Evolutionary conservation across 2,329 filamentous ascomycete genomes (phyloP), one percentile per base, ranked within the genome.

Genomic region (Parastagonospora nodorum): DNA sequence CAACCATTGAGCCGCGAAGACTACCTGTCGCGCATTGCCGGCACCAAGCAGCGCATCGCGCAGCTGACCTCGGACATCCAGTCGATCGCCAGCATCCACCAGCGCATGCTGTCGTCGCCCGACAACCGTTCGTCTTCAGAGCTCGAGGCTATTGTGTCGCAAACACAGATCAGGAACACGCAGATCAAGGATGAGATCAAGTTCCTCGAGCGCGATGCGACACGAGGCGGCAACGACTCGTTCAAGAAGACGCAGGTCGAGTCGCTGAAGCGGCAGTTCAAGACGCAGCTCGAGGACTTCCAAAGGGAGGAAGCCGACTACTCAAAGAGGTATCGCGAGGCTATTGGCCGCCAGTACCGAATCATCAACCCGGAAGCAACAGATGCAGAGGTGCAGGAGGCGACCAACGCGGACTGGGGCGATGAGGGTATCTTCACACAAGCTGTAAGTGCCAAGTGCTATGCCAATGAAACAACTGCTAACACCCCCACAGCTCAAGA

Each of bases 311-410:
- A 94, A 79, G 78, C 82, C 51, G 80, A 82, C 39, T 92, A 90
- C 77, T 82, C 84, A 67, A 80, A 84, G 68, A 80, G 86, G 58
- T 91, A 91, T 73, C 83, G 87, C 53, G 88, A 92, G 57, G 88
- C 91, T 73, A 90, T 93, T 68, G 84, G 85, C 51, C 83, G 90
- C 65, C 90, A 94, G 74, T 92, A 90, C 74, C 82, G 85, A 49
- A 92, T 93, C 68, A 88, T 91, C 60, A 90, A 92, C 71, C 89
- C 89, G 44, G 86, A 91, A 38, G 90, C 89, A n/a, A 83, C 82
- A 42, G 88, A 92, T 52, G 78, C 82, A 1, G 88, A 93, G 74
- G 86, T 92, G 2, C 77, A 81, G 42, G 78, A 89, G 70, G 88
- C 88, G 3, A 78, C 85, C 19, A 80, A 89, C 61, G 79, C 84